phyloP scores from a whole-genome alignment of 148 eudicot species.

The Vaccinium corymbosum region DNA sequence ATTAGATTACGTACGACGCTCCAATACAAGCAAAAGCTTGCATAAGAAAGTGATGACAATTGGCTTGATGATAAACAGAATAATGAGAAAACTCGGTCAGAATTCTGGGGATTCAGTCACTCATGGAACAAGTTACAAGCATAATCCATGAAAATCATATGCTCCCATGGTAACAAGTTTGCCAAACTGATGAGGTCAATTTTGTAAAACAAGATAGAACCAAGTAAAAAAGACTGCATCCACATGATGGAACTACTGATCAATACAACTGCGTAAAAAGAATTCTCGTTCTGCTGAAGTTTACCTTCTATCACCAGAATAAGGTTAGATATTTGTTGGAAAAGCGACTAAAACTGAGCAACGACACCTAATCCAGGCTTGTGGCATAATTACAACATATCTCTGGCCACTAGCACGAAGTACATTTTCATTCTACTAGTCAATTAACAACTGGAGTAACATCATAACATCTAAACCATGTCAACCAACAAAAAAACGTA shows the following conservation, averaged over 20 bases:
- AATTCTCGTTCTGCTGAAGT: not conserved
- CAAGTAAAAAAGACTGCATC: not conserved
- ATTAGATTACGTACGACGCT: not conserved
- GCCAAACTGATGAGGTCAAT: not conserved
- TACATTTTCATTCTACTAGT: constrained; percentile 11
- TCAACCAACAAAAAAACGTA: constrained; percentile 20
- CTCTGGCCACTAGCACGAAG: constrained; percentile 19
- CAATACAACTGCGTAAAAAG: not conserved
- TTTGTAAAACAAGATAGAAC: not conserved
- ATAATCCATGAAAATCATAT: not conserved
- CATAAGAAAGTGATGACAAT: not conserved
- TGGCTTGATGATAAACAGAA: not conserved
- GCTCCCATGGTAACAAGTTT: not conserved
- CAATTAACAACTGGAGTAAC: constrained; percentile 13
- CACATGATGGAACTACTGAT: not conserved
- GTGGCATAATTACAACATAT: constrained; percentile 33
- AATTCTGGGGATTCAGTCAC: not conserved
- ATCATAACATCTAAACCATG: constrained; percentile 21
- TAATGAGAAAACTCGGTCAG: not conserved
- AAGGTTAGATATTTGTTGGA: constrained; percentile 11
- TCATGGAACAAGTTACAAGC: not conserved
- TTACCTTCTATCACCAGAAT: constrained; percentile 2
- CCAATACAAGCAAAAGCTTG: not conserved
- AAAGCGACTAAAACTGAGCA: constrained; percentile 1
- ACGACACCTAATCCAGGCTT: constrained; percentile 23